Evolutionary conservation across 352 stramenopile genomes (phyloP), one percentile per base, ranked within the genome.

Genomic region (Albugo laibachii): DNA sequence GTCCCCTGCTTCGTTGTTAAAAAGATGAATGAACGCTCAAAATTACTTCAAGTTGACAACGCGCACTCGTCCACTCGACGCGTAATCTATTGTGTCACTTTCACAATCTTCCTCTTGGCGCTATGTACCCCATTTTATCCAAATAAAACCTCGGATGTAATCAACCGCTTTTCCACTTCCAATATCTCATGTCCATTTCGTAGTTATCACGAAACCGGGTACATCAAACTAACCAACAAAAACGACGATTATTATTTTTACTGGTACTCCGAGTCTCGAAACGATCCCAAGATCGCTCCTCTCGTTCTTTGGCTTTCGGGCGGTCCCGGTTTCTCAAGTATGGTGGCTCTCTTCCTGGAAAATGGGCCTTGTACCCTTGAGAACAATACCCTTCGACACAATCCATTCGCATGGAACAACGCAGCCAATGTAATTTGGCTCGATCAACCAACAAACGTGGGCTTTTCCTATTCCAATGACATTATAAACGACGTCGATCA

Each of bases 371-470:
- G 73, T 35, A 51, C 59, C 38, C 61, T 85, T 8, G 54, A 65
- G 0, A 56, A 63, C 0, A 56, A 78, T 45, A 43, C 74, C 40
- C 77, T 66, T 10, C 46, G 50, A 42, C 34, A 66, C 1, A 83
- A 85, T 42, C 56, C 58, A 19, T 65, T 73, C 53, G 66, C 65
- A 38, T 87, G 75, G 75, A 83, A 72, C 40, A 37, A 55, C 14
- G 52, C 69, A 16, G 72, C 72, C 34, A 83, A 81, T 56, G 57
- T 87, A 6, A 55, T 85, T 18, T 85, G 69, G 63, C 52, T 85
- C 11, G 72, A 85, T 49, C 72, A 83, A 47, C 72, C 69, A 5
- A 65, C 65, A 31, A 59, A 57, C 13, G 64, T 78, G 2, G 69
- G 69, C 0, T 79, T 73, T 49, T 80, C 69, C 2, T 77, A 77